Conservation (phyloP, 768 basidiomycete species). For the Xerocomellus chrysenteron region DNA sequence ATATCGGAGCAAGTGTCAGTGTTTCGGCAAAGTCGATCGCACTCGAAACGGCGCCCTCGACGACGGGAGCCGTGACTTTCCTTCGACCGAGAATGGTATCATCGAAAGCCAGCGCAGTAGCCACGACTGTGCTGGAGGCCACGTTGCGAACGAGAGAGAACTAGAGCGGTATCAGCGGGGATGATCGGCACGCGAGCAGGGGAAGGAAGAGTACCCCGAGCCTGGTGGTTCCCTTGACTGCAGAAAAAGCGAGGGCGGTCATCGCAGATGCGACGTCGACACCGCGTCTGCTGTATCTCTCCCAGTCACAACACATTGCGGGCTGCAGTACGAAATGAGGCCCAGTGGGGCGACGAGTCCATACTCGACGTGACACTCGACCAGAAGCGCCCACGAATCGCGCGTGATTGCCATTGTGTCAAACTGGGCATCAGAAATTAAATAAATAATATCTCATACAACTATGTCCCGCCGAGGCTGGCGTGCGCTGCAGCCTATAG, state of each 20-base stretch:
- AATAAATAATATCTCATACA: not conserved
- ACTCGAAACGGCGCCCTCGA: conserved; percentile 58
- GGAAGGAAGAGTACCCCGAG: conserved; percentile 55
- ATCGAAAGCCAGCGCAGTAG: conserved; percentile 62
- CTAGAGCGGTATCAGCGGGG: conserved; percentile 36
- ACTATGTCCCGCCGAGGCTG: conserved; percentile 22
- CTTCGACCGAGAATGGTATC: conserved; percentile 64
- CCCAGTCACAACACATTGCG: conserved; percentile 38
- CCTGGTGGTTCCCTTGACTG: conserved; percentile 64
- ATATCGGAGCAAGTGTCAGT: conserved; percentile 71
- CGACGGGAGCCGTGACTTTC: conserved; percentile 54
- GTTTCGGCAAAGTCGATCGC: conserved; percentile 68
- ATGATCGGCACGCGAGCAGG: conserved; percentile 2
- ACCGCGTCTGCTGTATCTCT: conserved; percentile 50
- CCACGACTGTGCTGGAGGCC: conserved; percentile 54
- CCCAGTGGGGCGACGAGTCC: conserved; percentile 19
- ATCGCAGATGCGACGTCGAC: conserved; percentile 67
- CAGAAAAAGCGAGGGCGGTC: conserved; percentile 63
- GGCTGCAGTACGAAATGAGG: not conserved
- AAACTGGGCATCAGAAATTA: not conserved
- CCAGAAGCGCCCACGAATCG: not conserved
- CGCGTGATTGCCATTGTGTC: conserved; percentile 21
- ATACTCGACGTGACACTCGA: conserved; percentile 13
- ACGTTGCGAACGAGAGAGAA: conserved; percentile 68
- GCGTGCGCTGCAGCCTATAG: conserved; percentile 13